phyloP scores from a whole-genome alignment of 2,329 filamentous ascomycete species.

The Fusarium neocosmosporiellum region DNA sequence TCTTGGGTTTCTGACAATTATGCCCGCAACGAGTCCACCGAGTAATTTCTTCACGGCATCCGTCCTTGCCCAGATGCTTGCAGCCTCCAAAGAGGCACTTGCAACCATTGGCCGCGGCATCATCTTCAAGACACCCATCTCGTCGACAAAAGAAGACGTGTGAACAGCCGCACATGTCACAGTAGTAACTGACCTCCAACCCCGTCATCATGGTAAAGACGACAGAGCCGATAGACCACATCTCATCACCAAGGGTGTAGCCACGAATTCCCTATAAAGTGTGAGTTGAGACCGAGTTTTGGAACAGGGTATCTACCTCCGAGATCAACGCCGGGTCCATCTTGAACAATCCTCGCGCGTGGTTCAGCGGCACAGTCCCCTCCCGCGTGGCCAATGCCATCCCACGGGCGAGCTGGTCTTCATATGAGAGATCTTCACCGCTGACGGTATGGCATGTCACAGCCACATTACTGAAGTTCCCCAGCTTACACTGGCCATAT shows the following conservation, averaged over 20 bases:
- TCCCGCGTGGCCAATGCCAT: slow-evolving; percentile 23
- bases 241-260: slow-evolving; percentile 52
- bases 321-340: slow-evolving; percentile 14
- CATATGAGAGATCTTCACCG: background rate
- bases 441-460: slow-evolving; percentile 51
- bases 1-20: slow-evolving; percentile 32
- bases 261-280: slow-evolving; percentile 42
- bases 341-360: slow-evolving; percentile 1
- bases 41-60: slow-evolving; percentile 16
- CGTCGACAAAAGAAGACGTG: slow-evolving; percentile 45
- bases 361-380: slow-evolving; percentile 25
- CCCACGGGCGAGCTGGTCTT: background rate
- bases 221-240: slow-evolving; percentile 52
- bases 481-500: slow-evolving; percentile 66
- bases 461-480: slow-evolving; percentile 56
- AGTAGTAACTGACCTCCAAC: slow-evolving; percentile 17
- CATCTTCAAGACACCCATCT: slow-evolving; percentile 43
- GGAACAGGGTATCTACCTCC: slow-evolving; percentile 9
- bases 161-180: slow-evolving; percentile 38
- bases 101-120: slow-evolving; percentile 27
- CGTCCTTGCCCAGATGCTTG: slow-evolving; percentile 12
- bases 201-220: slow-evolving; percentile 58
- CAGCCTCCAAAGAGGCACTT: slow-evolving; percentile 39
- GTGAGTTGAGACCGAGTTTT: background rate
- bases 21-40: slow-evolving; percentile 32